Percentiles rank a stretch among this genome's conserved stretches.
Conservation (phyloP, 805 yeast genomes). For the Pichia exigua region DNA sequence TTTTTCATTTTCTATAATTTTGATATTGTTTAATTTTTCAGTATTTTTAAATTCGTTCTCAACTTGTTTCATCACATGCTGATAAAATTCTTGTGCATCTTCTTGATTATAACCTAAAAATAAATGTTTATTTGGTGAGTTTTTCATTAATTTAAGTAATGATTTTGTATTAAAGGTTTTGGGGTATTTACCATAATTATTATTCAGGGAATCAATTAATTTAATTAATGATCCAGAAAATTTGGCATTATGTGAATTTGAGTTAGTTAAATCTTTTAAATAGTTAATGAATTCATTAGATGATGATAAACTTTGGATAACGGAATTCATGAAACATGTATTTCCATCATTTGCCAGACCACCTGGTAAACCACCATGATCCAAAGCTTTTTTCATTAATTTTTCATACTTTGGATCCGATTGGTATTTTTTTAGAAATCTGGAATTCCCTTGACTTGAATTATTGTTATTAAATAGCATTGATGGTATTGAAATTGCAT, state of each 20-base stretch:
- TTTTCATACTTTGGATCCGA: conserved; percentile 9
- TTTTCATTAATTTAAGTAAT: conserved; percentile 60
- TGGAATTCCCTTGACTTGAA: neutral
- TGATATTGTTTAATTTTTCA: conserved; percentile 17
- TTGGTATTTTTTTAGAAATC: neutral
- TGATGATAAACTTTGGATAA: conserved; percentile 74
- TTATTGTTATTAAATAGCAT: conserved; percentile 1
- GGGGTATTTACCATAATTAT: conserved; percentile 43
- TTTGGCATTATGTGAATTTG: conserved; percentile 10
- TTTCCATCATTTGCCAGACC: conserved; percentile 88
- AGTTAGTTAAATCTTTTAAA: conserved; percentile 37
- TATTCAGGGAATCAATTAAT: conserved; percentile 49
- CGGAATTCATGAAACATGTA: conserved; percentile 92
- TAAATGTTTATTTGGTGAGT: conserved; percentile 70
- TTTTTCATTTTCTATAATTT: conserved; percentile 8
- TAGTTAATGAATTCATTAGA: conserved; percentile 53
- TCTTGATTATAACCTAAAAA: conserved; percentile 86
- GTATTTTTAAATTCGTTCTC: conserved; percentile 44
- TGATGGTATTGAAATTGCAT: conserved; percentile 9
- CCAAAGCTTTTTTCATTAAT: conserved; percentile 32
- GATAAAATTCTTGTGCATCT: conserved; percentile 96
- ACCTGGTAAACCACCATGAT: conserved; percentile 68
- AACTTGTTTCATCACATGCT: conserved; percentile 57
- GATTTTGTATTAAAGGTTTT: conserved; percentile 57
- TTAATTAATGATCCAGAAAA: conserved; percentile 50